These are phyloP conservation scores for Collybia mongolica DNA, from an alignment of 768 basidiomycete genomes.

Conservation along the genomic window DNA sequence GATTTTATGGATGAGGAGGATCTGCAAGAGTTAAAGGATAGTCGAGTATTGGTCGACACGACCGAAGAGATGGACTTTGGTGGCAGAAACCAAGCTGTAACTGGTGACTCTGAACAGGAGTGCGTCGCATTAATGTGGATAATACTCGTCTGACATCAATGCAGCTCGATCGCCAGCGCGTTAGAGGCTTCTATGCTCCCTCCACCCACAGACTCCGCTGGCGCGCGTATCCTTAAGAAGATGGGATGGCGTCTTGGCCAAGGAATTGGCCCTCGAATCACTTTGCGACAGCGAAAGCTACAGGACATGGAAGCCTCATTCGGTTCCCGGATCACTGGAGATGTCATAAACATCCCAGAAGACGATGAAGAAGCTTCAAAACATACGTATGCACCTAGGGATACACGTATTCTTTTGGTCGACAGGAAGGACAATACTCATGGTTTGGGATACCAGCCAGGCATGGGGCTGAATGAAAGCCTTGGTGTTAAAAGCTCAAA, in stretches of 20 bases:
- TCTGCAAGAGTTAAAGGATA: constrained; percentile 76
- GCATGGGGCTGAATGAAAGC: constrained; percentile 58
- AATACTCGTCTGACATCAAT: constrained; percentile 3
- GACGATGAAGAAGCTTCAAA: constrained; percentile 83
- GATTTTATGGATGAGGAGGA: constrained; percentile 99
- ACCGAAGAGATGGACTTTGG: constrained; percentile 75
- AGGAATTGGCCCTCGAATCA: constrained; percentile 89
- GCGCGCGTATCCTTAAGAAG: constrained; percentile 84
- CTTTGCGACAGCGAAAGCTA: constrained; percentile 67
- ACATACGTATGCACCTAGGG: constrained; percentile 84
- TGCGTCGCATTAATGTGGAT: constrained; percentile 29
- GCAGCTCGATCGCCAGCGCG: constrained; percentile 60
- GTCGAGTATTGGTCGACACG: constrained; percentile 71
- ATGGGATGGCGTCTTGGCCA: constrained; percentile 96
- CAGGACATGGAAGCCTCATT: constrained; percentile 58
- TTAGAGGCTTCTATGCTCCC: constrained; percentile 70
- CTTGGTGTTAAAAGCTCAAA: constrained; percentile 37
- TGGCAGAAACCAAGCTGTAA: constrained; percentile 48
- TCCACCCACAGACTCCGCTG: constrained; percentile 75
- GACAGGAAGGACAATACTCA: constrained; percentile 73
- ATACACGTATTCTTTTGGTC: constrained; percentile 63
- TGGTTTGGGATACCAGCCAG: constrained; percentile 81
- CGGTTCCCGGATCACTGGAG: constrained; percentile 25
- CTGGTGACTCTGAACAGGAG: constrained; percentile 53
- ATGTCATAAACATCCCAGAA: constrained; percentile 40